Base-by-base conservation (phyloP, 257 asterid species). In the Solanum okadae region DNA sequence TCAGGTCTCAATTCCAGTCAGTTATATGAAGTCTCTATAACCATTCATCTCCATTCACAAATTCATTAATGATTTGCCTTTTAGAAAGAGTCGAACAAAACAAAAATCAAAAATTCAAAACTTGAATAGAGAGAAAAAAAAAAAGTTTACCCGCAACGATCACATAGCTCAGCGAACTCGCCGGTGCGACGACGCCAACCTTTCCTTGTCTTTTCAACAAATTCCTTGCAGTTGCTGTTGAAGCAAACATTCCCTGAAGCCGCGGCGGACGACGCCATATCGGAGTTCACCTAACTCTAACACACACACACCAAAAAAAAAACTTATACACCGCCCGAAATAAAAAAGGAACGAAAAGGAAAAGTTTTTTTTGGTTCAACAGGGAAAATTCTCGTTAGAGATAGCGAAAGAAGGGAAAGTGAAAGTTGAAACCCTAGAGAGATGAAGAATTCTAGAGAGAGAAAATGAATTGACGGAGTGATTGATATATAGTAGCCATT, bases 111-210 rank as follows among this genome's bases (percentile, higher is more conserved):
- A 37, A 37, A 86, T 33, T 70, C 46, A 13, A 38, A 61, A 56
- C 23, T 46, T 20, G 82, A 38, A 70, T 20, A 68, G 7, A 56
- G 9, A 27, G 6, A 83, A 10, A 72, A 6, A 79, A 76, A 79
- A 23, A 83, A 72, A 81, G 13, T 59, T 92, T 94, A 97, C 99
- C 95, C 94, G 99, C 99, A 97, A 90, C 94, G 95, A 93, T 97
- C 98, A 89, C 99, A 97, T 68, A 97, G 98, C 91, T 94, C 93
- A 18, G 98, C 99, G 89, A 91, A 96, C 87, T 97, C 98, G 85
- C 99, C 99, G 73, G 98, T 93, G 72, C 98, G 98, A 89, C 99
- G 96, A 35, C 99, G 98, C 99, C 99, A 96, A 46, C 99, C 99
- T 83, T 91, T 92, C 86, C 92, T 92, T 87, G 94, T 90, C 88